Base-by-base conservation (phyloP, 805 yeast genomes). In the Zygoascus flipseniorum region DNA sequence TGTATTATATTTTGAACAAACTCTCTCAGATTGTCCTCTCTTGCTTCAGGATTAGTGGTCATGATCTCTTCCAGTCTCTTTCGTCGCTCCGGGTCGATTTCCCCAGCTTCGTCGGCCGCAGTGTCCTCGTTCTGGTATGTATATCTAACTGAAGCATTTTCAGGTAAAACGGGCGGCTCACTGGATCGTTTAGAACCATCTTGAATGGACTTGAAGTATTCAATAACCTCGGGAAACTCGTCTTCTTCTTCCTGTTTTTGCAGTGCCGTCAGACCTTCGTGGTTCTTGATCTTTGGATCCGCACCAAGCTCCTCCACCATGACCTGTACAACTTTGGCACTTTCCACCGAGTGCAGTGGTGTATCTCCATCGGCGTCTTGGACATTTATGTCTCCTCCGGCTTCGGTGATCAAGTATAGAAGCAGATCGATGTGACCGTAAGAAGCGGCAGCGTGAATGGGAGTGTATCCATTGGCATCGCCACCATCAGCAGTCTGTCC, bases 401-500 rank as follows among this genome's bases (percentile, higher is more conserved):
- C 60, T 18, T 70, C 66, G 4, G 60, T 60, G 4, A 86, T 67
- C 47, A 89, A 72, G 57, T 76, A 78, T 53, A 71, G 67, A 41
- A 93, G 71, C 42, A 93, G 72, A 9, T 85, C 89, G 1, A 70
- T 61, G 65, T 92, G 90, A 8, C 92, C 92, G 68, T 93, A 93
- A 1, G 97, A 85, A 1, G 95, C 95, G 1, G 99, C 98, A 0
- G 99, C 99, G 67, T 93, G 99, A 11, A 93, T 77, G 6, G 99
- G 95, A 0, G 98, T 92, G 69, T 95, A 93, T 0, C 99, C 99
- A 62, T 90, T 88, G 0, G 87, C 86, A 67, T 93, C 99, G 57
- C 83, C 80, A 6, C 85, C 77, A 63, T 88, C 85, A 2, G 97
- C 79, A 2, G 82, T 75, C 5, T 71, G 62, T 0, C 83, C 85